phyloP scores from a whole-genome alignment of 352 stramenopile genomes.

The Pythium chondricola region DNA sequence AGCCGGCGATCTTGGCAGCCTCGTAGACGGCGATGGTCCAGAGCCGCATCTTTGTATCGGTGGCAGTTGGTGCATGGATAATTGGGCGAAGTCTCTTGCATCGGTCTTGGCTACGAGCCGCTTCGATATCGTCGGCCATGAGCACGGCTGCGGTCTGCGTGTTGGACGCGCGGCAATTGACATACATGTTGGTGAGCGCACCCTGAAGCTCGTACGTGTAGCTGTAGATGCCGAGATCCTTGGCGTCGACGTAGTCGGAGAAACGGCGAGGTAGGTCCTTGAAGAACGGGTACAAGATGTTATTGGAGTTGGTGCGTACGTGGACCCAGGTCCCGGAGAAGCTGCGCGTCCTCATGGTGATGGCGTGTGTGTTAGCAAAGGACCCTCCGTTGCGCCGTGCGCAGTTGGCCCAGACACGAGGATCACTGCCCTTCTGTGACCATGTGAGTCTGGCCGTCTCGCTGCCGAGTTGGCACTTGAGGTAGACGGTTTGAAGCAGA shows the following conservation, averaged over 20 bases:
- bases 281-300: constrained; percentile 56
- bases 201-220: constrained; percentile 55
- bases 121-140: not conserved
- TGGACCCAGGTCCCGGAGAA: constrained; percentile 14
- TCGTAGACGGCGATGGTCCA: constrained; percentile 50
- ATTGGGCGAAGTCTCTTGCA: constrained; percentile 4
- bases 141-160: constrained; percentile 17
- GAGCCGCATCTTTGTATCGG: constrained; percentile 25
- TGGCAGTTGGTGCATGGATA: constrained; percentile 13
- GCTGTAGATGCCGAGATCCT: constrained; percentile 44
- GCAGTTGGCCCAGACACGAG: constrained; percentile 29
- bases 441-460: constrained; percentile 19
- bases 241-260: constrained; percentile 39
- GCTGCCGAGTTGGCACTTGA: constrained; percentile 17
- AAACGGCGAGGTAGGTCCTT: constrained; percentile 43
- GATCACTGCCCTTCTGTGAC: constrained; percentile 24
- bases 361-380: constrained; percentile 13
- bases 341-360: constrained; percentile 5
- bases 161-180: constrained; percentile 33
- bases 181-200: constrained; percentile 39
- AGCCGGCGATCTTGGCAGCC: constrained; percentile 35
- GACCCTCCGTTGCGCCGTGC: constrained; percentile 7
- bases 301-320: constrained; percentile 29
- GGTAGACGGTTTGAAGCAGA: constrained; percentile 15
- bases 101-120: not conserved